Evolutionary conservation across 164 flowering plant genomes (phyloP).

Genomic region (Nelumbo lutea): DNA sequence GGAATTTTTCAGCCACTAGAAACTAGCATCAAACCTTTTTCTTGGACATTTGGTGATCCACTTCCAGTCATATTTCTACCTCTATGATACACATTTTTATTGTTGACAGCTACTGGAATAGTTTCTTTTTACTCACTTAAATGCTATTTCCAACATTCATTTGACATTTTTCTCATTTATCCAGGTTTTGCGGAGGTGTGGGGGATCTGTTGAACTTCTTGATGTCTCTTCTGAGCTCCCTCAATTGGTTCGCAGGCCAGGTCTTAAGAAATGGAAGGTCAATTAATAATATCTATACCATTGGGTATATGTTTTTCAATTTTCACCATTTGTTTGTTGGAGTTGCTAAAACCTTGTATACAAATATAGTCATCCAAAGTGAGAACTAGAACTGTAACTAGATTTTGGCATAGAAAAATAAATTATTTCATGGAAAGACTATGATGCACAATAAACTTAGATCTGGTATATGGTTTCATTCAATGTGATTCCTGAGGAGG

Average conservation of each 20-base stretch:
- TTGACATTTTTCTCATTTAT: constrained; percentile 19
- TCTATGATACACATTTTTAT: not conserved
- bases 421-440: too few relatives aligned
- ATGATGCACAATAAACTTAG: too few relatives aligned
- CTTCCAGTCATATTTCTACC: too few relatives aligned
- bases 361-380: not conserved
- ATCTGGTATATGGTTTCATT: too few relatives aligned
- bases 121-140: not conserved
- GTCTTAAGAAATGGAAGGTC: constrained; percentile 92
- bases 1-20: not conserved
- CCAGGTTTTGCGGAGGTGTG: constrained; percentile 80
- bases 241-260: constrained; percentile 78
- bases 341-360: not conserved
- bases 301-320: not conserved
- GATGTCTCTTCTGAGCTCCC: constrained; percentile 89
- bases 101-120: not conserved
- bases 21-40: not conserved
- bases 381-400: too few relatives aligned
- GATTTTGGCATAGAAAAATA: too few relatives aligned
- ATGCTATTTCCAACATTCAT: constrained; percentile 1
- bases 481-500: too few relatives aligned
- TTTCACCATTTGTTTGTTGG: not conserved
- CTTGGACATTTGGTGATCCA: too few relatives aligned
- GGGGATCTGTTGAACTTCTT: constrained; percentile 77
- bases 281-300: constrained; percentile 7